A percentile compares a stretch with the other conserved stretches of the same genome.
These are phyloP conservation scores for Cymbidium sinense DNA, from an alignment of 106 monocot species.

Conservation along the genomic window DNA sequence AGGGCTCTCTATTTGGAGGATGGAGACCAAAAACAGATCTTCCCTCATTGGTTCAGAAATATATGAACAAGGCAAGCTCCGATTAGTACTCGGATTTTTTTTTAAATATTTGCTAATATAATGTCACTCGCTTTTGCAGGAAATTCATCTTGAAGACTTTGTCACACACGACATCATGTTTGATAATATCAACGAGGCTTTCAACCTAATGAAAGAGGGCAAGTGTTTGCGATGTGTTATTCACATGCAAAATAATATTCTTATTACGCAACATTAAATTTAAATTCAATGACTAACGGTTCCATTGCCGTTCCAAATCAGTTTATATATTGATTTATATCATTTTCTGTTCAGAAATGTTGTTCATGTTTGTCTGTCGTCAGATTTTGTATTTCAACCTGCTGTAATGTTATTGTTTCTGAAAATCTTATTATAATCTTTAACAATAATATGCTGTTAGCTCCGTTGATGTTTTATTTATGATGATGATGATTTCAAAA, in stretches of 20 bases:
- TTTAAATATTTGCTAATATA: not conserved
- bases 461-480: too few species aligned
- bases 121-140: constrained; percentile 34
- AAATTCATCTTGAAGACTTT: constrained; percentile 65
- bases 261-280: too few species aligned
- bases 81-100: not conserved
- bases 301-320: not conserved
- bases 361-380: not conserved
- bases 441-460: too few species aligned
- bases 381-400: too few species aligned
- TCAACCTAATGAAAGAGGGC: constrained; percentile 73
- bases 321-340: not conserved
- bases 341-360: not conserved
- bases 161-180: constrained; percentile 76
- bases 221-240: constrained; percentile 87
- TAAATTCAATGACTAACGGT: not conserved
- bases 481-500: too few species aligned
- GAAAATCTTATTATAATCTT: too few species aligned
- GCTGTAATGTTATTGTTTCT: too few species aligned
- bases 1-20: constrained; percentile 93
- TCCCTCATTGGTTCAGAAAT: constrained; percentile 69
- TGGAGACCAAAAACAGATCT: constrained; percentile 97
- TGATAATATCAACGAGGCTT: constrained; percentile 58
- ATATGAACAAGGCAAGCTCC: constrained; percentile 50
- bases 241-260: constrained; percentile 31